phyloP scores from a whole-genome alignment of 768 basidiomycete species.

The Grammothele lineata region DNA sequence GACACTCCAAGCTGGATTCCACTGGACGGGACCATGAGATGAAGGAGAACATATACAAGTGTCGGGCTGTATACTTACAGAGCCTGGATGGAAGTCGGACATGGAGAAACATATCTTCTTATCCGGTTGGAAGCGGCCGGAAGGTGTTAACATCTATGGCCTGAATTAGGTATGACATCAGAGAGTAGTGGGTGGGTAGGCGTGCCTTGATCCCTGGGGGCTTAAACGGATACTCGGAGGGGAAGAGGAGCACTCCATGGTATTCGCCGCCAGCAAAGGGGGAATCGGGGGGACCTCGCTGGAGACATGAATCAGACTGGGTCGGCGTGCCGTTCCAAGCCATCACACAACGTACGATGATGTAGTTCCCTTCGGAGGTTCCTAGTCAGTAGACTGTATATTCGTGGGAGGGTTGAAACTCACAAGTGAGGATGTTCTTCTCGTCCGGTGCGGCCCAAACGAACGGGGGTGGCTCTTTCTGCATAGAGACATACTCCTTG shows the following conservation, averaged over 20 bases:
- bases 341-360: constrained; percentile 81
- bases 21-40: constrained; percentile 44
- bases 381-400: constrained; percentile 5
- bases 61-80: constrained; percentile 46
- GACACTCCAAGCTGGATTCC: constrained; percentile 96
- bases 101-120: constrained; percentile 98
- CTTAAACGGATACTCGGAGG: constrained; percentile 93
- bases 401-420: constrained; percentile 31
- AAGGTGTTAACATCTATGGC: constrained; percentile 87
- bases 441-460: constrained; percentile 95
- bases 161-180: neutral
- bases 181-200: neutral
- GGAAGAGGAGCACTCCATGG: constrained; percentile 89
- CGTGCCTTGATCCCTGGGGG: constrained; percentile 93
- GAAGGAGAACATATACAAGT: neutral
- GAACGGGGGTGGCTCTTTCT: constrained; percentile 91
- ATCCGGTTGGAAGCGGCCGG: constrained; percentile 86
- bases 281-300: constrained; percentile 94
- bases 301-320: constrained; percentile 7
- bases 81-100: constrained; percentile 92
- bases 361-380: constrained; percentile 74
- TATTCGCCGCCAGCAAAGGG: constrained; percentile 92
- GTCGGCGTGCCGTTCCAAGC: no score
- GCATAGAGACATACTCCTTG: constrained; percentile 91
- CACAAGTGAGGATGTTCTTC: constrained; percentile 95